phyloP scores from a whole-genome alignment of 2,329 filamentous ascomycete species.

The Karstenula rhodostoma region DNA sequence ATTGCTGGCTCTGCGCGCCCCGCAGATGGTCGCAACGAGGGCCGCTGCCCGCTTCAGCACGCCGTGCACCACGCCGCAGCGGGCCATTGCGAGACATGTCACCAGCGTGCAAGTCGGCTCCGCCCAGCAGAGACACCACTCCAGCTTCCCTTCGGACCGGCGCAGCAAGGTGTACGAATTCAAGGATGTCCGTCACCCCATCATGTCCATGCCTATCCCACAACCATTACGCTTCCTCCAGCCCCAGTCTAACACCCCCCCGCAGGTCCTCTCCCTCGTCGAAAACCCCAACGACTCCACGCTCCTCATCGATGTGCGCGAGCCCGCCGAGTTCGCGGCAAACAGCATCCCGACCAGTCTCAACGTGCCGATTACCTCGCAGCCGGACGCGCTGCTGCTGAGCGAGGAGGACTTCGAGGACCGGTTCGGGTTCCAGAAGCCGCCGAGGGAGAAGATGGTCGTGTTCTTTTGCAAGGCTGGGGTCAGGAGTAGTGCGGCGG shows the following conservation, averaged over 20 bases:
- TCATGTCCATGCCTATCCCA: too few species aligned
- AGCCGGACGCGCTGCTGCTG: conserved; percentile 82
- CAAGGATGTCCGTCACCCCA: conserved; percentile 45
- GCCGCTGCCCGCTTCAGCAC: conserved; percentile 21
- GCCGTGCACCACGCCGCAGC: conserved; percentile 1
- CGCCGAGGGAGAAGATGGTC: conserved; percentile 32
- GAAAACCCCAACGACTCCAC: conserved; percentile 35
- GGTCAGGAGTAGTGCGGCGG: conserved; percentile 80
- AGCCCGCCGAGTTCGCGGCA: conserved; percentile 70
- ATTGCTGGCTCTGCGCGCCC: conserved; percentile 20
- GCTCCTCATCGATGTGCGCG: conserved; percentile 69
- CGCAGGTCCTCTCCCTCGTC: conserved; percentile 47
- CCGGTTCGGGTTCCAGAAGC: conserved; percentile 72
- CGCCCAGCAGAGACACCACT: conserved; percentile 46
- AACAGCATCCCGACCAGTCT: conserved; percentile 80
- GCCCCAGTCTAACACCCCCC: too few species aligned
- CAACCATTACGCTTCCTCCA: not conserved
- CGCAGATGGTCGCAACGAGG: conserved; percentile 18
- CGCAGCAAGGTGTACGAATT: conserved; percentile 51
- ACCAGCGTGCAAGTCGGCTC: conserved; percentile 6
- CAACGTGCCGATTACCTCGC: conserved; percentile 80
- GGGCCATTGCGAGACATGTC: not conserved
- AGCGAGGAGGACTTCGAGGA: conserved; percentile 81
- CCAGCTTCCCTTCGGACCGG: conserved; percentile 34
- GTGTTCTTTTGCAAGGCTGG: conserved; percentile 95